Base-by-base conservation (phyloP, 1,284 basidiomycete genomes). In the Trichosporon coremiiforme region DNA sequence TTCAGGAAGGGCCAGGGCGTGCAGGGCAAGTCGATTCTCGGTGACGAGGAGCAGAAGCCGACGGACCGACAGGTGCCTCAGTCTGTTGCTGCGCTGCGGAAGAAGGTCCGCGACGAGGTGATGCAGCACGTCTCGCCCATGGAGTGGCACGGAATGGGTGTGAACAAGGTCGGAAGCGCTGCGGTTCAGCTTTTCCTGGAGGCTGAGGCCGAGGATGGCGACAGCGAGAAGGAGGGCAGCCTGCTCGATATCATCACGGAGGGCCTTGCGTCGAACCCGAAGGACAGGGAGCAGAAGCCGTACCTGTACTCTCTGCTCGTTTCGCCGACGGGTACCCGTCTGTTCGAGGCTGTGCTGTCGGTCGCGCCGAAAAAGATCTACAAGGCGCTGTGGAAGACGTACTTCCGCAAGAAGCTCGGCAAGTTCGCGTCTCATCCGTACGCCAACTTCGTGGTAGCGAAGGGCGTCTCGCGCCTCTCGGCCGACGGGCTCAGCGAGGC, bases 391-490 rank as follows among this genome's bases (percentile, higher is more conserved):
- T 97, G 94, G 94, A 78, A 82, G 4, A 86, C 87, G 0, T 95
- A 96, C 82, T 91, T 98, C 78, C 81, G 84, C 25, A 82, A 88
- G 25, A 92, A 90, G 74, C 84, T 95, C 53, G 83, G 87, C 6
- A 88, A 90, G 71, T 85, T 96, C 31, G 89, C 91, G 4, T 84
- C 86, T 12, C 95, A 98, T 82, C 93, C 94, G 1, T 91, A 94
- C 2, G 93, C 92, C 25, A 97, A 97, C 79, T 98, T 94, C 77
- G 93, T 96, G 17, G 86, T 94, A 6, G 91, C 93, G 0, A 91
- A 89, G 77, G 91, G 90, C 0, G 74, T 95, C 15, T 87, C 88
- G 65, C 85, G 91, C 50, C 80, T 90, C 20, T 85, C 86, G 35
- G 82, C 80, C 7, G 82, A 84, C 5, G 87, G 90, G 71, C 79